Evolutionary conservation across 2,329 filamentous ascomycete species (phyloP).

Genomic region (Metarhizium guizhouense): DNA sequence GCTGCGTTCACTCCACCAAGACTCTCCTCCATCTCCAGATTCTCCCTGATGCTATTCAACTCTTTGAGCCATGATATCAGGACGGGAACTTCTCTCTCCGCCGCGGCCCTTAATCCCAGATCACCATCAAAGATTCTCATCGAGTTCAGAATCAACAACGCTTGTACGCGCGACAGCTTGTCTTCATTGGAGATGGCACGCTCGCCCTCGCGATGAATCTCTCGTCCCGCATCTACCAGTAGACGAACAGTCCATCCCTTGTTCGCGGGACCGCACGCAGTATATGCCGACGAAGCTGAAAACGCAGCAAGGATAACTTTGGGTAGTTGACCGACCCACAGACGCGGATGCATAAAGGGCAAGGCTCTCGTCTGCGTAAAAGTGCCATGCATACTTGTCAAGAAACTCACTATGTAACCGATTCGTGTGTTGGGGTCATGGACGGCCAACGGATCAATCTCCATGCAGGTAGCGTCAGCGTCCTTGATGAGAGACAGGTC

Average conservation of each 20-base stretch:
- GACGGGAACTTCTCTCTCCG: constrained; percentile 28
- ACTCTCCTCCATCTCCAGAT: constrained; percentile 21
- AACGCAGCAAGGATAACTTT: constrained; percentile 31
- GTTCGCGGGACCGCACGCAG: constrained; percentile 26
- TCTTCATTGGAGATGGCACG: constrained; percentile 21
- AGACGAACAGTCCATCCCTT: constrained; percentile 30
- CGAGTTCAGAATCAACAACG: constrained; percentile 30
- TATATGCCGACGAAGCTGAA: constrained; percentile 29
- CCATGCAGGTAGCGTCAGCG: constrained; percentile 11
- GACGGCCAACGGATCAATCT: constrained; percentile 23
- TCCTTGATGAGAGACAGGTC: constrained; percentile 19
- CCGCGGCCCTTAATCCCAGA: constrained; percentile 28
- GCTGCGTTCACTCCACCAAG: constrained; percentile 9
- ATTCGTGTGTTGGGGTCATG: constrained; percentile 26
- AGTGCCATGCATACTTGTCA: constrained; percentile 23
- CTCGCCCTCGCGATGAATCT: constrained; percentile 27
- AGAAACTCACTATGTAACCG: constrained; percentile 22
- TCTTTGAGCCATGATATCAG: constrained; percentile 28
- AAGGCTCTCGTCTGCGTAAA: constrained; percentile 28
- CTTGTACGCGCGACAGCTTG: constrained; percentile 34
- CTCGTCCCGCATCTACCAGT: constrained; percentile 26
- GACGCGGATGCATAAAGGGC: constrained; percentile 33
- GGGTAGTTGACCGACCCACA: constrained; percentile 31
- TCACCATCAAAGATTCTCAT: constrained; percentile 37
- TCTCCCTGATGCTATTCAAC: constrained; percentile 21